Percentiles rank a stretch among this genome's conserved stretches.
Conservation (phyloP, 495 filamentous ascomycete genomes). For the Penicillium verhagenii region DNA sequence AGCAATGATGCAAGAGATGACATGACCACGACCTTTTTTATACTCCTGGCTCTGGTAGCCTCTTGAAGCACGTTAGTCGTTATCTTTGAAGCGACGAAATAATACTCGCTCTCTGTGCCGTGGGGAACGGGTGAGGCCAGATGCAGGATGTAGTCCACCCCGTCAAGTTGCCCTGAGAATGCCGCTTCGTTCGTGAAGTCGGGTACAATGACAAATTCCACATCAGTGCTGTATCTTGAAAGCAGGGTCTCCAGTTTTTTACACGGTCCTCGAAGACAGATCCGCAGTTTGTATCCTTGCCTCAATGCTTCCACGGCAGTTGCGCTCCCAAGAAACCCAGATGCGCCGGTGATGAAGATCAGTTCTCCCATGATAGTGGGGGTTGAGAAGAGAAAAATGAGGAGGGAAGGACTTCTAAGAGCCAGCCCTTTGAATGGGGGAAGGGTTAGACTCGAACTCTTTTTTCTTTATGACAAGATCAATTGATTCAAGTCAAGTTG, state of each 20-base stretch:
- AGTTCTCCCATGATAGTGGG: slow-evolving; percentile 5
- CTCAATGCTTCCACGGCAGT: slow-evolving; percentile 38
- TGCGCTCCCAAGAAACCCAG: slow-evolving; percentile 43
- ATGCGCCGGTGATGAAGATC: slow-evolving; percentile 48
- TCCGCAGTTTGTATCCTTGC: slow-evolving; percentile 37
- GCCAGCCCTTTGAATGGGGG: no score
- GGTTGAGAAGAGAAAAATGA: no score
- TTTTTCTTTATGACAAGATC: no score
- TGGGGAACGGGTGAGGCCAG: slow-evolving; percentile 38
- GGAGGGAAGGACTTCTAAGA: no score
- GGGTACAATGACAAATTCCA: slow-evolving; percentile 32
- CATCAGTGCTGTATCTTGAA: slow-evolving; percentile 10
- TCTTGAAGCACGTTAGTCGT: slow-evolving; percentile 30
- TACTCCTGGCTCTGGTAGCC: slow-evolving; percentile 24
- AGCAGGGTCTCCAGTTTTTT: slow-evolving; percentile 21
- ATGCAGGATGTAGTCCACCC: slow-evolving; percentile 40
- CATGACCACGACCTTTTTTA: slow-evolving; percentile 40
- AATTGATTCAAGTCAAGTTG: no score
- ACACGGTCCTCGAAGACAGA: slow-evolving; percentile 32
- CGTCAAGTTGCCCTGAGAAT: slow-evolving; percentile 29
- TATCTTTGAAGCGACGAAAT: slow-evolving; percentile 17
- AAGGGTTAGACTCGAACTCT: no score
- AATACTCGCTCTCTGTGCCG: slow-evolving; percentile 25
- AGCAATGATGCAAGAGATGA: slow-evolving; percentile 32
- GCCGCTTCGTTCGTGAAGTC: slow-evolving; percentile 31